These are phyloP conservation scores for Powellomyces hirtus DNA, from an alignment of 192 early-diverging fungal genomes.

Conservation along the genomic window DNA sequence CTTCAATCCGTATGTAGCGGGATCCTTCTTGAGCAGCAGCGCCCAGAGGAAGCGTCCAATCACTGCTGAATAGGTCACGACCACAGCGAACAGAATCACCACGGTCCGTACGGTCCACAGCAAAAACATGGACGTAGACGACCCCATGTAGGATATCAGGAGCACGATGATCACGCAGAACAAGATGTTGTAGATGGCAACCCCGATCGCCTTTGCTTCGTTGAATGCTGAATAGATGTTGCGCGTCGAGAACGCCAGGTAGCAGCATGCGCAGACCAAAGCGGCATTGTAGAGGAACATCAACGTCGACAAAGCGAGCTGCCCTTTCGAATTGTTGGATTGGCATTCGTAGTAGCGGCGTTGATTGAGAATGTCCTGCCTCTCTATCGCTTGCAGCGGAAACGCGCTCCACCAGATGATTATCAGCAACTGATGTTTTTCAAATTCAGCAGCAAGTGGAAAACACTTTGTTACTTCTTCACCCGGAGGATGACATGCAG, in stretches of 20 bases:
- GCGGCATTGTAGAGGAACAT: conserved; percentile 14
- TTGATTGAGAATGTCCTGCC: not conserved
- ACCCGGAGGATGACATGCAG: not conserved
- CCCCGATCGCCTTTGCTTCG: conserved; percentile 30
- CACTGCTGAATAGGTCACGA: not conserved
- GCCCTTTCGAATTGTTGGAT: not conserved
- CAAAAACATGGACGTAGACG: not conserved
- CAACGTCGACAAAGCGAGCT: not conserved
- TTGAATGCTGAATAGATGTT: conserved; percentile 29
- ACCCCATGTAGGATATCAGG: not conserved
- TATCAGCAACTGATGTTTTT: not conserved
- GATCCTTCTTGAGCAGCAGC: not conserved
- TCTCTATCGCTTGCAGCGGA: not conserved
- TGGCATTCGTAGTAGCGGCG: conserved; percentile 16
- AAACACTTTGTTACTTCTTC: too few species aligned
- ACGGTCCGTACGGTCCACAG: not conserved
- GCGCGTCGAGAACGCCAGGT: conserved; percentile 28
- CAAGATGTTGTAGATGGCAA: conserved; percentile 32
- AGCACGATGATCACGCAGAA: conserved; percentile 16
- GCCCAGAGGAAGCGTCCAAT: conserved; percentile 2
- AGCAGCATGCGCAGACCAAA: conserved; percentile 14
- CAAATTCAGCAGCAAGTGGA: too few species aligned
- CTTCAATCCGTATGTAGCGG: not conserved
- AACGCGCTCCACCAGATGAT: conserved; percentile 4
- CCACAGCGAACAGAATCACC: conserved; percentile 2